Percentiles rank a stretch among this genome's conserved stretches.
phyloP scores from a whole-genome alignment of 176 grass and related monocot species.

The Urochloa ruziziensis region DNA sequence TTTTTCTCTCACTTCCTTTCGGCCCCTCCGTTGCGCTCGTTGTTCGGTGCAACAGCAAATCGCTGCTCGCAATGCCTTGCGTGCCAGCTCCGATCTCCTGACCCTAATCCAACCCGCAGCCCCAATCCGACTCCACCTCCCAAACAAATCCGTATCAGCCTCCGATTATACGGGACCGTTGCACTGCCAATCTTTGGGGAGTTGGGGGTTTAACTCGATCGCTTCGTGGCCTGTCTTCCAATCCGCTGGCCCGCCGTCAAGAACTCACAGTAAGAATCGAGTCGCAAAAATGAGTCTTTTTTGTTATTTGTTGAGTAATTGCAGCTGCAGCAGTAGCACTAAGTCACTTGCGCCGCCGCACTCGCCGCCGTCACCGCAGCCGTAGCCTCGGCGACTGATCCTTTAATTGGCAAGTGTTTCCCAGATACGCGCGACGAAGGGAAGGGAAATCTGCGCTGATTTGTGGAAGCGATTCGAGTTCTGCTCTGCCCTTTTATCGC shows the following conservation, averaged over 20 bases:
- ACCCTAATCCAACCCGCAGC: constrained; percentile 5
- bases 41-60: constrained; percentile 44
- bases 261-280: not conserved
- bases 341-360: not conserved
- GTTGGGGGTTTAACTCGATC: constrained; percentile 25
- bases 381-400: not conserved
- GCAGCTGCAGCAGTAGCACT: not conserved
- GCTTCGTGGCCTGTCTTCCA: not conserved
- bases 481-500: not conserved
- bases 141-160: not conserved
- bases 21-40: not conserved
- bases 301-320: not conserved
- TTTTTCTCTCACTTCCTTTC: not conserved
- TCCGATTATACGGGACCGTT: not conserved
- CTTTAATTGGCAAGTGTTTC: constrained; percentile 1
- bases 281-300: not conserved
- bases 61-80: constrained; percentile 28
- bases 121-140: not conserved
- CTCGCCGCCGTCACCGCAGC: not conserved
- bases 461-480: not conserved
- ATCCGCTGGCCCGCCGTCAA: not conserved
- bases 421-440: not conserved
- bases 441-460: not conserved
- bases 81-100: constrained; percentile 35
- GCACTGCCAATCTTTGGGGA: not conserved